A percentile compares a stretch with the other conserved stretches of the same genome.
phyloP scores from a whole-genome alignment of 495 filamentous ascomycete genomes.

The Penicillium turbatum region DNA sequence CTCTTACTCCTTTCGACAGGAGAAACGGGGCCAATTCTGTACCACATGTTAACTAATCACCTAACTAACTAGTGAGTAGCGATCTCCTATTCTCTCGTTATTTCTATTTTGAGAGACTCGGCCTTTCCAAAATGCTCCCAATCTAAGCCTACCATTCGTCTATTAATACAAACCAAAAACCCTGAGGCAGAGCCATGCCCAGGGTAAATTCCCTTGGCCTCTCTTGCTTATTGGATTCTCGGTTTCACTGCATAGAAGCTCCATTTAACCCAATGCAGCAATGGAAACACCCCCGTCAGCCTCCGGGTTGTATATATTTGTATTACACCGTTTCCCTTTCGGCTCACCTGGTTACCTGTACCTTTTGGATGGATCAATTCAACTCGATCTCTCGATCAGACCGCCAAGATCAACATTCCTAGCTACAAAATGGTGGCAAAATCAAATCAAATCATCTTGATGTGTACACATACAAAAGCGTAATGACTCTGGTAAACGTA shows the following conservation, averaged over 20 bases:
- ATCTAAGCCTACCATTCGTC: background rate
- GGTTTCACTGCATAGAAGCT: slow-evolving; percentile 16
- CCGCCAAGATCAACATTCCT: background rate
- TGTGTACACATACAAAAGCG: too few relatives aligned
- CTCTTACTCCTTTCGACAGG: slow-evolving; percentile 1
- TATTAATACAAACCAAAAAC: background rate
- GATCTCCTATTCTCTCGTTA: background rate
- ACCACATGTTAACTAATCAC: background rate
- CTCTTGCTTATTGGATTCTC: background rate
- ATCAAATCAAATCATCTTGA: background rate
- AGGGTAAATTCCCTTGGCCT: background rate
- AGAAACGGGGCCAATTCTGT: slow-evolving; percentile 10
- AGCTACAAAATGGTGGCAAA: background rate
- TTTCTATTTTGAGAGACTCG: background rate
- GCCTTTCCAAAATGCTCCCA: background rate
- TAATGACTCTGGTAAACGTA: background rate
- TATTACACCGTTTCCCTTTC: slow-evolving; percentile 6
- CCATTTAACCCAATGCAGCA: slow-evolving; percentile 3
- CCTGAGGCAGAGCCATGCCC: background rate
- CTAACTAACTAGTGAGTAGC: too few relatives aligned
- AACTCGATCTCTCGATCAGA: background rate
- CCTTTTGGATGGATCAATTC: background rate
- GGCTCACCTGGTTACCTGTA: background rate
- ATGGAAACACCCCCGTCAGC: background rate
- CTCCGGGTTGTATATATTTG: slow-evolving; percentile 1